Conservation (phyloP, 768 basidiomycete genomes). For the Russula foetens region DNA sequence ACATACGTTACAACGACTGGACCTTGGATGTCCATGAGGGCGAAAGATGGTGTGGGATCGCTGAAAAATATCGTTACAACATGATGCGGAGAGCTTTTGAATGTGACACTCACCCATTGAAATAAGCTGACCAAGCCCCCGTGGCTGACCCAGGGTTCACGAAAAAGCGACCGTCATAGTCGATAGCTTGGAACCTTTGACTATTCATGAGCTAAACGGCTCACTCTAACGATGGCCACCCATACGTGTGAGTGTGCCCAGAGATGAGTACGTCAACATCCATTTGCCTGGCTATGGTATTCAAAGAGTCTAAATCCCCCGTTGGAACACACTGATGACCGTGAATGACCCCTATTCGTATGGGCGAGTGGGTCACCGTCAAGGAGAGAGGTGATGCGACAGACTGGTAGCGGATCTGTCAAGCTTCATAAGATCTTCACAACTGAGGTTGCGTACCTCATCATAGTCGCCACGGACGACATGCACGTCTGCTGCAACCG, state of each 20-base stretch:
- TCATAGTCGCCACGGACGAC: slow-evolving; percentile 94
- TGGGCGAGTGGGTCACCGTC: slow-evolving; percentile 73
- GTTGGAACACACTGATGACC: slow-evolving; percentile 91
- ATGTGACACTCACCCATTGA: slow-evolving; percentile 45
- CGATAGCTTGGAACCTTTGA: slow-evolving; percentile 84
- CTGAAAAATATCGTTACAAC: slow-evolving; percentile 31
- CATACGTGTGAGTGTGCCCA: slow-evolving; percentile 91
- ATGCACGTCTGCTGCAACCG: slow-evolving; percentile 88
- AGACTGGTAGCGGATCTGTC: slow-evolving; percentile 33
- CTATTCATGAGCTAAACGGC: not conserved
- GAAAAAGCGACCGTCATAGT: slow-evolving; percentile 88
- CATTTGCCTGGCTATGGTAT: slow-evolving; percentile 86
- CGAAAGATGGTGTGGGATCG: slow-evolving; percentile 88
- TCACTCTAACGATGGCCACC: not conserved
- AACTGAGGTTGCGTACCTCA: slow-evolving; percentile 49
- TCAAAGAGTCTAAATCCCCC: slow-evolving; percentile 87
- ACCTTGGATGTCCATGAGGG: slow-evolving; percentile 96
- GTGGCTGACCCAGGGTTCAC: slow-evolving; percentile 94
- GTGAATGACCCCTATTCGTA: slow-evolving; percentile 88
- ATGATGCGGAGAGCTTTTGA: not conserved
- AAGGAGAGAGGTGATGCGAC: slow-evolving; percentile 71
- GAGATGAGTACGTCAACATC: slow-evolving; percentile 94
- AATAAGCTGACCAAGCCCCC: slow-evolving; percentile 84
- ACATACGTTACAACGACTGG: slow-evolving; percentile 96
- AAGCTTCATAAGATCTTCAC: not conserved